A percentile compares a stretch with the other conserved stretches of the same genome.
phyloP scores from a whole-genome alignment of 2,329 filamentous ascomycete genomes.

The Pyrenophora seminiperda region DNA sequence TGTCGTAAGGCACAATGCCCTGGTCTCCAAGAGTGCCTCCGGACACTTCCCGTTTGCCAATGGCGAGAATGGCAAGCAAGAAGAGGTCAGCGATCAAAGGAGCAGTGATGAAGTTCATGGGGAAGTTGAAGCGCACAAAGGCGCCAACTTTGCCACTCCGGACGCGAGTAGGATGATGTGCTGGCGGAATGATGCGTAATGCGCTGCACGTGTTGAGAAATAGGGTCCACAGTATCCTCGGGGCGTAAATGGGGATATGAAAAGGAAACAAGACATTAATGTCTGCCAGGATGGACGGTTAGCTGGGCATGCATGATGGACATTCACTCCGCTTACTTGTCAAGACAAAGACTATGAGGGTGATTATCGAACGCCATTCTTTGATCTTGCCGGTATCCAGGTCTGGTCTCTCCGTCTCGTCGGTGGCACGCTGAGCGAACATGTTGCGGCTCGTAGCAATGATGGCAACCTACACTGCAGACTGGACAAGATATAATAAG shows the following conservation, averaged over 20 bases:
- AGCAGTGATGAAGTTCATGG: slow-evolving; percentile 73
- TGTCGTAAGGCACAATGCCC: slow-evolving; percentile 71
- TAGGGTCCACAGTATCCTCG: slow-evolving; percentile 55
- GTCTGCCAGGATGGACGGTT: slow-evolving; percentile 55
- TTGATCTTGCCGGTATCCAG: slow-evolving; percentile 62
- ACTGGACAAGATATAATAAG: neutral
- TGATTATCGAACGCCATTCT: slow-evolving; percentile 72
- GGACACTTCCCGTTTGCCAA: slow-evolving; percentile 69
- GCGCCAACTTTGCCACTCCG: slow-evolving; percentile 38
- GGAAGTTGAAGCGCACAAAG: slow-evolving; percentile 62
- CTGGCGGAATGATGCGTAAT: slow-evolving; percentile 60
- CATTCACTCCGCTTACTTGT: slow-evolving; percentile 63
- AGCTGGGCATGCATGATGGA: neutral
- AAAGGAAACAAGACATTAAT: slow-evolving; percentile 72
- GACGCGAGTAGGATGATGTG: slow-evolving; percentile 27
- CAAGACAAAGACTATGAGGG: slow-evolving; percentile 69
- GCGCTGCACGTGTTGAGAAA: slow-evolving; percentile 52
- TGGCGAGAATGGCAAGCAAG: slow-evolving; percentile 70
- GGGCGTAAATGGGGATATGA: slow-evolving; percentile 66
- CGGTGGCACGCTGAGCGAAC: slow-evolving; percentile 12
- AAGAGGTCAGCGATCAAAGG: slow-evolving; percentile 74
- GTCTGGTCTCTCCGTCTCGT: slow-evolving; percentile 11
- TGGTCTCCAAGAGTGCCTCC: slow-evolving; percentile 70
- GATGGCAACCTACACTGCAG: neutral
- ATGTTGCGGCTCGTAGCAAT: slow-evolving; percentile 3